phyloP scores from a whole-genome alignment of 805 yeast species.

The Kazachstania africana region DNA sequence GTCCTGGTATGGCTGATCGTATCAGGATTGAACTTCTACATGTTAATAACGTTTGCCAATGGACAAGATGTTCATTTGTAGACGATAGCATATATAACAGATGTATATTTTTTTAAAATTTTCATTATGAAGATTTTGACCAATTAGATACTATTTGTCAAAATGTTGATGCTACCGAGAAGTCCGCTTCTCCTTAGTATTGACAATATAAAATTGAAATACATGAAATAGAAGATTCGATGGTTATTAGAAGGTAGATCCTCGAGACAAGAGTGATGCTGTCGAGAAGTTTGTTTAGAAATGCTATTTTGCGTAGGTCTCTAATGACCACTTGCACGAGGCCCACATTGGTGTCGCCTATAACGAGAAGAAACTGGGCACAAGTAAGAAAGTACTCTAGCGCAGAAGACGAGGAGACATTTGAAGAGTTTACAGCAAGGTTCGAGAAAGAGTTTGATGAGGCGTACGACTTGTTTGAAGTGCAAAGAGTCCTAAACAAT shows the following conservation, averaged over 20 bases:
- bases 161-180: too few species aligned
- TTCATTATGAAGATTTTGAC: neutral
- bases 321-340: conserved; percentile 5
- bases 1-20: conserved; percentile 58
- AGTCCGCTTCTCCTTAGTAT: too few species aligned
- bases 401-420: conserved; percentile 81
- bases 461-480: conserved; percentile 80
- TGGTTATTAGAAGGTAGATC: neutral
- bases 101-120: too few species aligned
- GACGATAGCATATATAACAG: too few species aligned
- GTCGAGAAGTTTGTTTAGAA: conserved; percentile 11
- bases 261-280: conserved; percentile 4
- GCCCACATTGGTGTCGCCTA: too few species aligned
- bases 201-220: too few species aligned
- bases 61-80: conserved; percentile 33
- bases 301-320: conserved; percentile 7
- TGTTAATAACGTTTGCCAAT: conserved; percentile 36
- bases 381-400: conserved; percentile 60
- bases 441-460: conserved; percentile 93
- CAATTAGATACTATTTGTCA: too few species aligned
- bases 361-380: too few species aligned
- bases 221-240: too few species aligned
- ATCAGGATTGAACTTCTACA: conserved; percentile 55
- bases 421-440: conserved; percentile 85
- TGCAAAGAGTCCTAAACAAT: conserved; percentile 91